These are phyloP conservation scores for Trichoderma koningiopsis DNA, from an alignment of 2,329 filamentous ascomycete genomes.

Conservation along the genomic window DNA sequence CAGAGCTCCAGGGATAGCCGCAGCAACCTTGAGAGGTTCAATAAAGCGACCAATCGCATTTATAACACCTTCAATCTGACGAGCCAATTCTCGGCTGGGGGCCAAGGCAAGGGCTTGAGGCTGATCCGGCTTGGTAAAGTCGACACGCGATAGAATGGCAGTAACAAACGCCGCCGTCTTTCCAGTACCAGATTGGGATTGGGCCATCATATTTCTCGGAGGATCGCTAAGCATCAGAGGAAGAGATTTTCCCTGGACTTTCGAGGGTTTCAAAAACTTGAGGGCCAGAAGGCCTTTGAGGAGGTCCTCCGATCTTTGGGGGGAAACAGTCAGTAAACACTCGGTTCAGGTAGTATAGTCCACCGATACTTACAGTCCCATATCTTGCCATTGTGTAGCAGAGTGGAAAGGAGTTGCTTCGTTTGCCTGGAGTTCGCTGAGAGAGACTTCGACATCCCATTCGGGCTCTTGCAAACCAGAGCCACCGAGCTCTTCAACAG, in stretches of 20 bases:
- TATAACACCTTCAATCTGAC: constrained; percentile 89
- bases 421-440: constrained; percentile 85
- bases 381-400: constrained; percentile 78
- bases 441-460: constrained; percentile 88
- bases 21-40: constrained; percentile 71
- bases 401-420: constrained; percentile 87
- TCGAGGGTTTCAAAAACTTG: constrained; percentile 92
- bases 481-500: constrained; percentile 44
- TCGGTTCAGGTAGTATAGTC: neutral
- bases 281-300: constrained; percentile 76
- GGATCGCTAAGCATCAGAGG: constrained; percentile 85
- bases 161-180: constrained; percentile 97
- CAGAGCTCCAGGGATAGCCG: constrained; percentile 79
- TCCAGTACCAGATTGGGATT: constrained; percentile 98
- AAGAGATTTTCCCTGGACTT: constrained; percentile 94
- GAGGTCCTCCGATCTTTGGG: constrained; percentile 53
- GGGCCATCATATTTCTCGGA: constrained; percentile 92
- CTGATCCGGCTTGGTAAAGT: constrained; percentile 65
- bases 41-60: constrained; percentile 83
- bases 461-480: constrained; percentile 68
- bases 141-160: constrained; percentile 84
- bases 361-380: constrained; percentile 66
- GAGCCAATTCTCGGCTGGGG: constrained; percentile 89
- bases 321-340: constrained; percentile 17
- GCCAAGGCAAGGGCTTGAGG: constrained; percentile 90